These are phyloP conservation scores for Quambalaria eucalypti DNA, from an alignment of 1,284 basidiomycete species.

Conservation along the genomic window DNA sequence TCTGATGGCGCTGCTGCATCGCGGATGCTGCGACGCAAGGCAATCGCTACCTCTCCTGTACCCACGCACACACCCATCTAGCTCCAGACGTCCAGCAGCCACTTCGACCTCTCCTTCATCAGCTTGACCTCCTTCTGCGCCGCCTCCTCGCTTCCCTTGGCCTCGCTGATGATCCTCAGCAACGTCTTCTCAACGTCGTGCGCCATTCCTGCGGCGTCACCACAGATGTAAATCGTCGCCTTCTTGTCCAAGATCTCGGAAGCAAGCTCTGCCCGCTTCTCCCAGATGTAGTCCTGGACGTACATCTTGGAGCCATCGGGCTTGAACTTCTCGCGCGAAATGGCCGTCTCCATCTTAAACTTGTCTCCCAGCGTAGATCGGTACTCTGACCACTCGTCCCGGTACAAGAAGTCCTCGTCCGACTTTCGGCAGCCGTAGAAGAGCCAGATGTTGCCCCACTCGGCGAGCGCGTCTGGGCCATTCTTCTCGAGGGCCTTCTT, in stretches of 20 bases:
- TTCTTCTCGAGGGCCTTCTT: conserved; percentile 80
- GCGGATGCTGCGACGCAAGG: too few species aligned
- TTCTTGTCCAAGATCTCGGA: conserved; percentile 84
- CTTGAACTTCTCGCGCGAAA: conserved; percentile 68
- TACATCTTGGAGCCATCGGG: conserved; percentile 91
- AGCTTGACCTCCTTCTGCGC: conserved; percentile 42
- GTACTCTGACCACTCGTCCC: conserved; percentile 88
- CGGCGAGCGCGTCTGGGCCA: conserved; percentile 67
- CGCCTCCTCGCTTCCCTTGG: conserved; percentile 5
- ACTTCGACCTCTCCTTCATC: conserved; percentile 78
- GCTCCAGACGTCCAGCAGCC: conserved; percentile 47
- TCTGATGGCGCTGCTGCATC: too few species aligned
- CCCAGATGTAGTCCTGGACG: conserved; percentile 66
- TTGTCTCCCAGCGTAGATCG: conserved; percentile 76
- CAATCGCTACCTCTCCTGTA: too few species aligned
- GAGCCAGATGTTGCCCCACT: conserved; percentile 88
- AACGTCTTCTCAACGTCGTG: conserved; percentile 85
- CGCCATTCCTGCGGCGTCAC: conserved; percentile 92
- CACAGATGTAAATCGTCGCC: conserved; percentile 67
- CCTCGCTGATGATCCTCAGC: conserved; percentile 68
- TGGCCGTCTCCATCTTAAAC: conserved; percentile 75
- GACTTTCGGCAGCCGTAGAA: conserved; percentile 91
- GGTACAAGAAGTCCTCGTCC: conserved; percentile 83
- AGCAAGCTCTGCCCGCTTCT: conserved; percentile 56
- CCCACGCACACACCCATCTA: too few species aligned